These are phyloP conservation scores for Pterothamnion heteromorphum DNA, from an alignment of 31 red algal species.

Conservation along the genomic window DNA sequence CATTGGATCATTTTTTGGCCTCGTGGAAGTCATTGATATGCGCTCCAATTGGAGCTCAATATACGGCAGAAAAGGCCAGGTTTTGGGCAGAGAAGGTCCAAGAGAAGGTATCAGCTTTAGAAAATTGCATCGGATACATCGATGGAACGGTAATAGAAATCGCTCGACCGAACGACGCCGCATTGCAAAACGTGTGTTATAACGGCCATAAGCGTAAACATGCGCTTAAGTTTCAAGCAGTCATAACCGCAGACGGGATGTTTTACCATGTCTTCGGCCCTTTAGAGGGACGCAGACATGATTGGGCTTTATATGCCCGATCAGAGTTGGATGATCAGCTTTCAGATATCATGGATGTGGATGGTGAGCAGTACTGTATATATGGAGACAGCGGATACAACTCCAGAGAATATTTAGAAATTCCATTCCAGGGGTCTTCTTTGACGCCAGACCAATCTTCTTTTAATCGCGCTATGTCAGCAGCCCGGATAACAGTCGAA, in stretches of 20 bases:
- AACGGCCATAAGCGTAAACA: conserved; percentile 52
- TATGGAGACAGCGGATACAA: conserved; percentile 48
- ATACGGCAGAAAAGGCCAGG: neutral
- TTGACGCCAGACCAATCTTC: neutral
- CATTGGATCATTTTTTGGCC: neutral
- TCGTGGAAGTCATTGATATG: neutral
- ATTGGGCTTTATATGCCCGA: conserved; percentile 33
- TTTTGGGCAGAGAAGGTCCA: neutral
- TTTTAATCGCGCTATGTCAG: conserved; percentile 29
- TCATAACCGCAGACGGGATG: conserved; percentile 39
- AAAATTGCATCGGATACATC: conserved; percentile 41
- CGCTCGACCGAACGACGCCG: conserved; percentile 9
- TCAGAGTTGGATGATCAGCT: conserved; percentile 29
- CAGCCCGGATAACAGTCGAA: conserved; percentile 10
- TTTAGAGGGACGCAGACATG: conserved; percentile 37
- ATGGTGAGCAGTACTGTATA: conserved; percentile 26
- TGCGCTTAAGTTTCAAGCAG: conserved; percentile 55
- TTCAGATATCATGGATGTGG: neutral
- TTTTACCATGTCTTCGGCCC: conserved; percentile 47
- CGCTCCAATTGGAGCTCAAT: neutral
- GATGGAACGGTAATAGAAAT: conserved; percentile 42
- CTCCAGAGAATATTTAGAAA: neutral
- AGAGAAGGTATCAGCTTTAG: neutral
- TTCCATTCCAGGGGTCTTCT: conserved; percentile 8
- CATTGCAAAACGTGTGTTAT: conserved; percentile 39